Base-by-base conservation (phyloP, 2,329 filamentous ascomycete genomes). In the Diaporthe aspalathi region DNA sequence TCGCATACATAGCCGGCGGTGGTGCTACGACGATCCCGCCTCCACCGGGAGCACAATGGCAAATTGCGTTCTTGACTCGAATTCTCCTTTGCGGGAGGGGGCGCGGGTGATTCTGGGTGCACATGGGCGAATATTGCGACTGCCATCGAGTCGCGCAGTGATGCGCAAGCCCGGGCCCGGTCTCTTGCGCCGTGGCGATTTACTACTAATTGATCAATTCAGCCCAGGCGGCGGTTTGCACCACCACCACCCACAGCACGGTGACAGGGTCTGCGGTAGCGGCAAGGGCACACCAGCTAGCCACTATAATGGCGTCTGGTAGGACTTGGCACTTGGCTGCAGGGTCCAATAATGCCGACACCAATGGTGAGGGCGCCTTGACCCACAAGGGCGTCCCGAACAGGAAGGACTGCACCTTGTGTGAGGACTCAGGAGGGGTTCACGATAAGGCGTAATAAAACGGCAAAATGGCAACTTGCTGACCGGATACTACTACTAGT, bases 321-420 rank as follows among this genome's bases (percentile, higher is more conserved):
- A 43, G 40, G 56, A 40, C 54, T 57, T 32, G 45, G 56, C 49
- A 50, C 45, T 45, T 52, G 69, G 62, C 54, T 49, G 52, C 53
- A 38, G 35, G 67, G 38, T 68, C 45, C 56, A 60, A 40, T n/a
- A 35, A 20, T 53, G 20, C 29, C 24, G 40, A 35, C 54, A 53
- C 70, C 70, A 71, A 71, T 71, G 40, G 56, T 63, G 65, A 24
- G 24, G 27, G 66, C 70, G 47, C 53, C 47, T 50, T 57, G n/a
- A 24, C 45, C 49, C 66, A 69, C 66, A 38, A n/a, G 24, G 24
- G 24, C 40, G 53, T 65, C 70, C 56, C 52, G 35, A 62, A 56
- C 29, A 40, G 66, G 70, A 63, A 72, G 66, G 56, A 63, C 22
- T 69, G 24, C 47, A 62, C 45, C 27, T 38, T 40, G 16, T 14